Conservation (phyloP, 805 yeast genomes). For the Pichia heedii region DNA sequence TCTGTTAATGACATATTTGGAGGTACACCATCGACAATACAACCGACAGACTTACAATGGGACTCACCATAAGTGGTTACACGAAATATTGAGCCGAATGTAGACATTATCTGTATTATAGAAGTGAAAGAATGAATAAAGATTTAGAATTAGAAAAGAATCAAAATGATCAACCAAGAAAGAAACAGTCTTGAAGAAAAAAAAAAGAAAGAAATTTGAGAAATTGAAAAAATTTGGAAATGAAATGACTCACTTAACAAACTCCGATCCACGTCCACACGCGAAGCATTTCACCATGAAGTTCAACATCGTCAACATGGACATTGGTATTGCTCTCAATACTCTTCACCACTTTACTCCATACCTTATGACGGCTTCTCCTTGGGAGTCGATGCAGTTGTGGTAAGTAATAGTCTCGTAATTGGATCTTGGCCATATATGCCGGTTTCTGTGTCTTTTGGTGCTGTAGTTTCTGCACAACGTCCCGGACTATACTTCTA, state of each 20-base stretch:
- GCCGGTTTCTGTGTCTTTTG: conserved; percentile 30
- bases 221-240: neutral
- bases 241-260: conserved; percentile 3
- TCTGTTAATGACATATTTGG: conserved; percentile 85
- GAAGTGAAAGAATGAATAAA: too few relatives aligned
- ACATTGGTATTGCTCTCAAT: conserved; percentile 65
- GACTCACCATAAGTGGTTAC: conserved; percentile 98
- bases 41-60: conserved; percentile 95
- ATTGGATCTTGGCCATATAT: conserved; percentile 60
- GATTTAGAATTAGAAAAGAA: neutral
- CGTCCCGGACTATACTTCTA: conserved; percentile 38
- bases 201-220: neutral
- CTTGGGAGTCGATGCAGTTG: conserved; percentile 18
- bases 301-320: conserved; percentile 52
- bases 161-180: neutral
- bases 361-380: conserved; percentile 37
- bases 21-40: conserved; percentile 97
- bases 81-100: conserved; percentile 54
- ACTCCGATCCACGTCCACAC: conserved; percentile 68
- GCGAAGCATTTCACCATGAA: conserved; percentile 79
- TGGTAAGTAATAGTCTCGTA: conserved; percentile 53
- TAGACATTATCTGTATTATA: conserved; percentile 42
- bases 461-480: conserved; percentile 40
- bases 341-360: conserved; percentile 47
- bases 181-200: too few relatives aligned